Conservation (phyloP, 345 rosid species). For the Moricandia arvensis region DNA sequence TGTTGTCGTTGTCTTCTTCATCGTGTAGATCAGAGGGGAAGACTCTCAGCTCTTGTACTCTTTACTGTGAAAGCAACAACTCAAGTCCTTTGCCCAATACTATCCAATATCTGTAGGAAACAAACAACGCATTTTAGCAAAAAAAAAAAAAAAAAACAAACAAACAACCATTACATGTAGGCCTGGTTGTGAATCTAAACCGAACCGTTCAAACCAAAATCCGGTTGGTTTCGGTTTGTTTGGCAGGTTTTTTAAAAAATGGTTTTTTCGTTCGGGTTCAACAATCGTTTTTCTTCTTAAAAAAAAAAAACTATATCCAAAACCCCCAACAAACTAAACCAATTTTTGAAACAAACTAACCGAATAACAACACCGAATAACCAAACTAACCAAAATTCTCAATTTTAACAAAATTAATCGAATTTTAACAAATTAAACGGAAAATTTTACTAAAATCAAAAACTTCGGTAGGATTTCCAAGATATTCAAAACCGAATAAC, state of each 20-base stretch:
- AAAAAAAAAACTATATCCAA: not conserved
- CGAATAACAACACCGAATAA: no score
- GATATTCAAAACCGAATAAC: not conserved
- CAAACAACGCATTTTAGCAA: not conserved
- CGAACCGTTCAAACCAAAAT: not conserved
- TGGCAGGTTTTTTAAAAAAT: not conserved
- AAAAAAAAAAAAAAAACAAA: not conserved
- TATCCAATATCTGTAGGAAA: conserved; percentile 76
- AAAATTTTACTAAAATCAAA: no score
- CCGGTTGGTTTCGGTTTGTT: not conserved
- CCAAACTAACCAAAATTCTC: no score
- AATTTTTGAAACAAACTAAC: no score
- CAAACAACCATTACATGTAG: not conserved
- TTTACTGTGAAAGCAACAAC: conserved; percentile 74
- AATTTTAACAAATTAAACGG: no score
- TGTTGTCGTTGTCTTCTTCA: conserved; percentile 43
- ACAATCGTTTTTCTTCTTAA: not conserved
- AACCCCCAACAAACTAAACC: not conserved
- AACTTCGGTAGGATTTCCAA: not conserved
- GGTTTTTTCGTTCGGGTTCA: no score
- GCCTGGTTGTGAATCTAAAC: not conserved
- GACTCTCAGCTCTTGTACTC: conserved; percentile 83
- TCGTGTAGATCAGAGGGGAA: conserved; percentile 77
- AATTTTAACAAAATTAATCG: not conserved
- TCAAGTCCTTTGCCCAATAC: conserved; percentile 84